Conservation (phyloP, 169 alveolate genomes). For the Nephromyces sp. region DNA sequence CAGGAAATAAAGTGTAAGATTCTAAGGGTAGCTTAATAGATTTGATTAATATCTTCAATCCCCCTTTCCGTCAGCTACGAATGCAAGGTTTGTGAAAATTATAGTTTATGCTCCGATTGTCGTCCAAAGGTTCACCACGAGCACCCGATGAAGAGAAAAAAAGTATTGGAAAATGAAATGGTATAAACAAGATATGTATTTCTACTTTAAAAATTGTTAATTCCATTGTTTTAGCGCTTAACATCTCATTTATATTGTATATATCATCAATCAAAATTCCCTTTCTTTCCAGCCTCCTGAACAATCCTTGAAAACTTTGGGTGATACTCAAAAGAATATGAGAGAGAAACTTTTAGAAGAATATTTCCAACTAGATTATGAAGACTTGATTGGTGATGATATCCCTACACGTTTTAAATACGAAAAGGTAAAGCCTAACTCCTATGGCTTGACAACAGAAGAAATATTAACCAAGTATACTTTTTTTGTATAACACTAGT, state of each 20-base stretch:
- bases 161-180: constrained; percentile 16
- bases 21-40: too few species aligned
- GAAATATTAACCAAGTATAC: constrained; percentile 47
- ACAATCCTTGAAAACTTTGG: neutral
- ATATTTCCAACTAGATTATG: constrained; percentile 54
- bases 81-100: constrained; percentile 70
- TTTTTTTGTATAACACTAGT: neutral
- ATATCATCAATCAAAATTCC: neutral
- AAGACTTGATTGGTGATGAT: constrained; percentile 58
- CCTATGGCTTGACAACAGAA: constrained; percentile 53
- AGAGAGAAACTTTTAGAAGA: constrained; percentile 49
- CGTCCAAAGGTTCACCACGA: constrained; percentile 38
- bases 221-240: neutral
- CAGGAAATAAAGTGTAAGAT: constrained; percentile 52
- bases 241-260: neutral
- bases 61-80: constrained; percentile 57
- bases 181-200: neutral
- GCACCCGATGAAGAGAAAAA: constrained; percentile 19
- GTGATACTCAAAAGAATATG: neutral
- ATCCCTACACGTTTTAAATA: constrained; percentile 59
- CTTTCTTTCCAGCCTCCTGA: constrained; percentile 16
- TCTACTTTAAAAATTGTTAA: neutral
- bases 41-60: too few species aligned
- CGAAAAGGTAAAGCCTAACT: constrained; percentile 40
- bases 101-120: constrained; percentile 67